Evolutionary conservation across 805 yeast genomes (phyloP).

Genomic region (Saturnispora mendoncae): DNA sequence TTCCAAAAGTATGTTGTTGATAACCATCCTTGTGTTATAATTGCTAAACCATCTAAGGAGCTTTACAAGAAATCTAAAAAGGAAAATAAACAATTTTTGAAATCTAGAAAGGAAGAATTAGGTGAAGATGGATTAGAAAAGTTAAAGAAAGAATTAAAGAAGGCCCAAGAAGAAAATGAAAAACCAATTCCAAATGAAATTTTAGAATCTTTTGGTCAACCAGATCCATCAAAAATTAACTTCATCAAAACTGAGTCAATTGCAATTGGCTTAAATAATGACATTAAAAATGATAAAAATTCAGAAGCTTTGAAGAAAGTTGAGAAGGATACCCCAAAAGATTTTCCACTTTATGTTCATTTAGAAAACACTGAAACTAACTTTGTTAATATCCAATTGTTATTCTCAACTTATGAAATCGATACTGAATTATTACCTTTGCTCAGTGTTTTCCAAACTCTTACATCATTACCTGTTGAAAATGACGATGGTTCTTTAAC

Average conservation of each 20-base stretch:
- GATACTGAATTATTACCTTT: slow-evolving; percentile 52
- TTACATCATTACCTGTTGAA: slow-evolving; percentile 65
- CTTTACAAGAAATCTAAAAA: slow-evolving; percentile 46
- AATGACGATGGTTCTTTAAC: slow-evolving; percentile 50
- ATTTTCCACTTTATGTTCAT: slow-evolving; percentile 63
- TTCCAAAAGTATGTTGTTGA: slow-evolving; percentile 46
- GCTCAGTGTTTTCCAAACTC: slow-evolving; percentile 53
- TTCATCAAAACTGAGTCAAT: slow-evolving; percentile 66
- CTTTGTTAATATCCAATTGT: slow-evolving; percentile 60
- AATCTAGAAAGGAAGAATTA: slow-evolving; percentile 40
- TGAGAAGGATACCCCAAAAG: slow-evolving; percentile 30
- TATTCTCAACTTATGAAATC: slow-evolving; percentile 46
- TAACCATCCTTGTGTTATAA: slow-evolving; percentile 53
- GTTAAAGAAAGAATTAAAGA: slow-evolving; percentile 42
- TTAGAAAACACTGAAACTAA: slow-evolving; percentile 73
- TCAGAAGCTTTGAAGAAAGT: slow-evolving; percentile 19
- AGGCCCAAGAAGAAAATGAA: slow-evolving; percentile 63
- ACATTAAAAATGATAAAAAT: slow-evolving; percentile 22
- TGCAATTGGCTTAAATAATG: slow-evolving; percentile 42
- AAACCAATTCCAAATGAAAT: slow-evolving; percentile 66
- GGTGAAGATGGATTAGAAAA: slow-evolving; percentile 54
- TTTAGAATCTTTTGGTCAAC: slow-evolving; percentile 52
- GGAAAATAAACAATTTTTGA: slow-evolving; percentile 40
- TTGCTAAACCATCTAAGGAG: slow-evolving; percentile 62
- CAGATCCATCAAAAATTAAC: slow-evolving; percentile 65